Base-by-base conservation (phyloP, 1,284 basidiomycete genomes). In the Clitocybe nebularis region DNA sequence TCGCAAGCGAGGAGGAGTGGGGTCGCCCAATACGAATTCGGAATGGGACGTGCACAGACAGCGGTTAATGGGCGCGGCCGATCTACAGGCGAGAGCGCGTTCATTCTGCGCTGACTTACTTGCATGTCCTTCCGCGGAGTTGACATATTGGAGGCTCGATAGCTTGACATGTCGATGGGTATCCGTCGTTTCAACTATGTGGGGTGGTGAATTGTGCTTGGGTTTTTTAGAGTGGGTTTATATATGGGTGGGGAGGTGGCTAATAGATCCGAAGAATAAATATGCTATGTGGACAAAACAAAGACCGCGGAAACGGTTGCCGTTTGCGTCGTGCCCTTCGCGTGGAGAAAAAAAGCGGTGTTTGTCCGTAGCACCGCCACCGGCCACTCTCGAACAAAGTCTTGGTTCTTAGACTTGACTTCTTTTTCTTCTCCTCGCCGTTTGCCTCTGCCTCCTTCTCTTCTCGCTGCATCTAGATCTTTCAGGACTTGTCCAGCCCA, bases 21-120 rank as follows among this genome's bases (percentile, higher is more conserved):
- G 0, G 84, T 85, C 0, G 84, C 84, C 85, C 85, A 88, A 67
- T 88, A 88, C 0, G 81, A 85, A 63, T 88, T 88, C 9, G 82
- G 82, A 54, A 88, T 79, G 17, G 84, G 84, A 1, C 80, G 75
- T 0, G 74, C 61, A 35, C 61, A 54, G 45, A 49, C 44, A 32
- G 61, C 55, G 29, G 51, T 59, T 11, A 62, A 46, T 20, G 59
- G 55, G 26, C 48, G 48, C 1, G 55, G 52, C 34, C 54, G 47
- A 34, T 54, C 46, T 23, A 46, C 44, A 26, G 50, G 49, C 16
- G 56, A 51, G 29, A 55, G 40, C 1, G 47, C 44, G 36, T 51
- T 46, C 14, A 54, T 30, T 35, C 46, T 46, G 30, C 47, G 43
- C 36, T 48, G 50, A 11, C 36, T 36, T 7, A 40, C 44, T 24